These are phyloP conservation scores for Penicillium paneum DNA, from an alignment of 2,329 filamentous ascomycete species.

Conservation along the genomic window DNA sequence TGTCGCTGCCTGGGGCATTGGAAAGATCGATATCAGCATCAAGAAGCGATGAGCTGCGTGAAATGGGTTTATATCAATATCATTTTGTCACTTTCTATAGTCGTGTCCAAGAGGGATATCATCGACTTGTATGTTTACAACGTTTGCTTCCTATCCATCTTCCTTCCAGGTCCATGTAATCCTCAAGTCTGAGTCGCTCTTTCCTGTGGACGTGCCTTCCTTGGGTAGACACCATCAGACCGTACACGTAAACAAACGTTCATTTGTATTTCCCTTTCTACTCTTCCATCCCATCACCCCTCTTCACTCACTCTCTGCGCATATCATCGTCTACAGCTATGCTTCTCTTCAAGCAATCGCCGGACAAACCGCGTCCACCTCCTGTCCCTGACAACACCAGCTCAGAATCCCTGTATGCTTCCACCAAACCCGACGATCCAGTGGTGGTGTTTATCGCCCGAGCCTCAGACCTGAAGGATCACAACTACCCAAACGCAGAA, in stretches of 20 bases:
- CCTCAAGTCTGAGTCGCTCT: not conserved
- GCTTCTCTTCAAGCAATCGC: not conserved
- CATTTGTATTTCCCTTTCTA: not conserved
- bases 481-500: not conserved
- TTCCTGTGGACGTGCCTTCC: not conserved
- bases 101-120: conserved; percentile 1
- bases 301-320: not conserved
- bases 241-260: not conserved
- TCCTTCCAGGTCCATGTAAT: not conserved
- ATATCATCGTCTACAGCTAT: not conserved
- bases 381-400: not conserved
- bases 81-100: conserved; percentile 19
- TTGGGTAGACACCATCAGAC: not conserved
- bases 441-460: conserved; percentile 4
- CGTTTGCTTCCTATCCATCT: not conserved
- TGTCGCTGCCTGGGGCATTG: conserved; percentile 68
- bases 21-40: conserved; percentile 79
- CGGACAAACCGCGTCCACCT: not conserved
- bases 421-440: not conserved
- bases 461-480: not conserved
- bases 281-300: not conserved
- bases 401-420: not conserved
- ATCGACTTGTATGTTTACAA: conserved; percentile 6
- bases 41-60: conserved; percentile 49
- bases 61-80: conserved; percentile 13